Percentiles rank a stretch among this genome's conserved stretches.
phyloP scores from a whole-genome alignment of 208 protist genomes.

The Endotrypanum monterogeii region DNA sequence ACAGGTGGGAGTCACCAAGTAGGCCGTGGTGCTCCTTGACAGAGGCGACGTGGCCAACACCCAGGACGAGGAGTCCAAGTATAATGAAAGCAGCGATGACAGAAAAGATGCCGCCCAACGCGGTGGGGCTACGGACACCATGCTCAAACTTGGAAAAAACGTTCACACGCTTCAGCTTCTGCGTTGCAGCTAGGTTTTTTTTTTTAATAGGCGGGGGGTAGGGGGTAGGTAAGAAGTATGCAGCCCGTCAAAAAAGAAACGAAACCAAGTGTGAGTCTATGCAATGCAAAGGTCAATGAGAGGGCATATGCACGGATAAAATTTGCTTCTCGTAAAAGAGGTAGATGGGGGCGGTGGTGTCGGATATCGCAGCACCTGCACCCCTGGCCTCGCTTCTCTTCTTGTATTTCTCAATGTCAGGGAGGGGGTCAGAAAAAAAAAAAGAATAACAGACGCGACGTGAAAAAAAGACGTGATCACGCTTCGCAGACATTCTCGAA shows the following conservation, averaged over 20 bases:
- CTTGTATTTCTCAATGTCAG: too few species aligned
- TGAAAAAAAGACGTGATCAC: not conserved
- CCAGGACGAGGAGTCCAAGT: constrained; percentile 55
- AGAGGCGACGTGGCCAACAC: constrained; percentile 72
- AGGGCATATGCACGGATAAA: not conserved
- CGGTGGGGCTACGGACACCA: constrained; percentile 67
- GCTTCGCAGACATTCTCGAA: not conserved
- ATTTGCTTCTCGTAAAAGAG: not conserved
- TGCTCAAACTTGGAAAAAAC: constrained; percentile 88
- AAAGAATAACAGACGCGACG: not conserved
- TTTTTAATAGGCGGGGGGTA: not conserved
- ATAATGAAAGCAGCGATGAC: constrained; percentile 55
- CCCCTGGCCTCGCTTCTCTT: too few species aligned
- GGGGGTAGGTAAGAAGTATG: too few species aligned
- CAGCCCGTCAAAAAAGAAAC: too few species aligned
- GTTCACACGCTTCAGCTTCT: constrained; percentile 59
- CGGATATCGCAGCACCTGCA: too few species aligned
- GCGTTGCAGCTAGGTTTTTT: constrained; percentile 24
- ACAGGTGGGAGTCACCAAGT: constrained; percentile 69
- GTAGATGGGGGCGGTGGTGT: not conserved
- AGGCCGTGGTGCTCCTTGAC: constrained; percentile 66
- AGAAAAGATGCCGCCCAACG: constrained; percentile 56
- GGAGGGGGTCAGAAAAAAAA: not conserved
- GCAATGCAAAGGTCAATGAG: too few species aligned
- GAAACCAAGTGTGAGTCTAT: not conserved